A percentile compares a stretch with the other conserved stretches of the same genome.
Evolutionary conservation across 2,329 filamentous ascomycete species (phyloP).

Genomic region (Colletotrichum brevisporum): DNA sequence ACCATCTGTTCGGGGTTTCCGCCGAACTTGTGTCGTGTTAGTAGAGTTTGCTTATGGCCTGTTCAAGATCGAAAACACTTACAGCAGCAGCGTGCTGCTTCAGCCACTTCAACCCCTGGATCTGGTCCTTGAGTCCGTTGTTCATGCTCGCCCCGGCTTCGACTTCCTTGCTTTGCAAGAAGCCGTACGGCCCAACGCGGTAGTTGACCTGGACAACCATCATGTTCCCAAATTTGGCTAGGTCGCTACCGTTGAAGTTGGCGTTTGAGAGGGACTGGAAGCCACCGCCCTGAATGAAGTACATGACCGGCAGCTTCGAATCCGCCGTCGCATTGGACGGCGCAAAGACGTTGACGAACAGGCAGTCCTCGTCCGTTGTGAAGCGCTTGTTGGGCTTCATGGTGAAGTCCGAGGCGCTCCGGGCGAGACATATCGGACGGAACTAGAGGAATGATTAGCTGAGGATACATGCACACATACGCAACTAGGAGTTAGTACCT

Average conservation of each 20-base stretch:
- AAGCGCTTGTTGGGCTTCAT: slow-evolving; percentile 44
- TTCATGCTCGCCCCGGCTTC: slow-evolving; percentile 67
- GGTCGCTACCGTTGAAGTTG: slow-evolving; percentile 37
- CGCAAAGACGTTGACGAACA: slow-evolving; percentile 76
- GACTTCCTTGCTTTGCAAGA: slow-evolving; percentile 71
- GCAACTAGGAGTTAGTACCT: neutral
- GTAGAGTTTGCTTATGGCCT: neutral
- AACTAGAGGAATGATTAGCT: slow-evolving; percentile 4
- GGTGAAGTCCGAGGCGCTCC: slow-evolving; percentile 41
- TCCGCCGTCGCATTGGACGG: slow-evolving; percentile 65
- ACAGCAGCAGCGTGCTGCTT: slow-evolving; percentile 70
- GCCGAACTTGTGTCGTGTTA: slow-evolving; percentile 67
- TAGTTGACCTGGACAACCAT: slow-evolving; percentile 83
- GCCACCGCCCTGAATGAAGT: slow-evolving; percentile 72
- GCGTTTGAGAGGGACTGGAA: slow-evolving; percentile 66
- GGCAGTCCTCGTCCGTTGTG: slow-evolving; percentile 72
- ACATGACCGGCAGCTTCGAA: slow-evolving; percentile 74
- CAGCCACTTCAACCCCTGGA: slow-evolving; percentile 79
- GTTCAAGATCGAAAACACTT: neutral
- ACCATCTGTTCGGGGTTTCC: slow-evolving; percentile 78
- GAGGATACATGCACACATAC: no score
- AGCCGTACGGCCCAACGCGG: slow-evolving; percentile 81
- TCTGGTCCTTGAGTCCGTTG: slow-evolving; percentile 79
- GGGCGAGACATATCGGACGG: slow-evolving; percentile 36
- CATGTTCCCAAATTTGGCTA: slow-evolving; percentile 59